These are phyloP conservation scores for Rhizopogon sp. DNA, from an alignment of 768 basidiomycete genomes.

Conservation along the genomic window DNA sequence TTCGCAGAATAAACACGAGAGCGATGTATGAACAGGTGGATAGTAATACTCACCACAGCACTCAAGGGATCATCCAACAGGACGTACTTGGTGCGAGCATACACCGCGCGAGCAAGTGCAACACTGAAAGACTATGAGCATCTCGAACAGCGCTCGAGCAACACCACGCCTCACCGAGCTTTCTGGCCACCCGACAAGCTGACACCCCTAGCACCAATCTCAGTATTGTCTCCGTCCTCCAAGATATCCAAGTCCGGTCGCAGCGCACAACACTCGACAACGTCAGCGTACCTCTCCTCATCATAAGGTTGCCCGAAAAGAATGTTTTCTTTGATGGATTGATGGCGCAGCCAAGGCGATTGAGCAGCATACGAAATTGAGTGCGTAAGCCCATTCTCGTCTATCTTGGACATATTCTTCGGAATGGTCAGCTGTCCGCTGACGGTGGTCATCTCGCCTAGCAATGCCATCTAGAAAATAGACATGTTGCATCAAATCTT, in stretches of 20 bases:
- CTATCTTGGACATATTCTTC: slow-evolving; percentile 47
- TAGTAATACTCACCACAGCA: slow-evolving; percentile 55
- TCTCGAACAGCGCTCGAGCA: neutral
- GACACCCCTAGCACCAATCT: slow-evolving; percentile 71
- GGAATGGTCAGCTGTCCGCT: slow-evolving; percentile 36
- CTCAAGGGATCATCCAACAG: slow-evolving; percentile 81
- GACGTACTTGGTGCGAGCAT: slow-evolving; percentile 63
- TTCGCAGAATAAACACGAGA: slow-evolving; percentile 1
- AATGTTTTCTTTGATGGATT: slow-evolving; percentile 78
- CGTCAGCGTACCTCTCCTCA: slow-evolving; percentile 66
- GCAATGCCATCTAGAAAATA: slow-evolving; percentile 23
- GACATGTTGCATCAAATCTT: neutral
- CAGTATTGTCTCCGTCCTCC: slow-evolving; percentile 82
- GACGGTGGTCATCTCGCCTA: slow-evolving; percentile 35
- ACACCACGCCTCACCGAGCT: slow-evolving; percentile 46
- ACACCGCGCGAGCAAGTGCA: slow-evolving; percentile 79
- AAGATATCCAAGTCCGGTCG: slow-evolving; percentile 75
- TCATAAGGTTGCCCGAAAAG: slow-evolving; percentile 69
- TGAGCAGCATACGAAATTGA: slow-evolving; percentile 71
- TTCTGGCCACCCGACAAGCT: slow-evolving; percentile 82
- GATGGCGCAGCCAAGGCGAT: slow-evolving; percentile 64
- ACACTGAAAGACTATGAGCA: slow-evolving; percentile 40
- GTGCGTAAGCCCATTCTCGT: slow-evolving; percentile 57
- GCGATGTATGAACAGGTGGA: neutral
- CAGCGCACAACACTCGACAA: slow-evolving; percentile 84